Evolutionary conservation across 1,284 basidiomycete genomes (phyloP).

Genomic region (Boletus smithii): DNA sequence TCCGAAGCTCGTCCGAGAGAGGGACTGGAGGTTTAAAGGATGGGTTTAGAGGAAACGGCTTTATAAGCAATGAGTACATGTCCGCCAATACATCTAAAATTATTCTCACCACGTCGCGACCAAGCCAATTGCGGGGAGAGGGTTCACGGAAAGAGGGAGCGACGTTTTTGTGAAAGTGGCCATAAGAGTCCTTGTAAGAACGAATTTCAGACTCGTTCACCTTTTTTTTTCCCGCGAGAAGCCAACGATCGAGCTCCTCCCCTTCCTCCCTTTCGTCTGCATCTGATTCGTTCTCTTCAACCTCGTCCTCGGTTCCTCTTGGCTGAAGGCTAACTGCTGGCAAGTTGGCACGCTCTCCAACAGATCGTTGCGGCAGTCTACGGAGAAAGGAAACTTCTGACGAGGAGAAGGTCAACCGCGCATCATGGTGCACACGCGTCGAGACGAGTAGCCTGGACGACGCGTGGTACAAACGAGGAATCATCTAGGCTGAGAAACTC

Average conservation of each 20-base stretch:
- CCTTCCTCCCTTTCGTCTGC: slow-evolving; percentile 8
- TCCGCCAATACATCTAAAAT: slow-evolving; percentile 6
- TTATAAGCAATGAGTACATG: slow-evolving; percentile 10
- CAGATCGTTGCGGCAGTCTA: slow-evolving; percentile 7
- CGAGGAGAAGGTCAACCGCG: slow-evolving; percentile 20
- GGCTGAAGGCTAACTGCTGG: not conserved
- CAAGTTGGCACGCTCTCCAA: slow-evolving; percentile 6
- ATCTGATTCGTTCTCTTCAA: slow-evolving; percentile 4
- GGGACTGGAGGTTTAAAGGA: slow-evolving; percentile 77
- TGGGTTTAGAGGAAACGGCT: slow-evolving; percentile 82
- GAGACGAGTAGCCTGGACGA: slow-evolving; percentile 11
- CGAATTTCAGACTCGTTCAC: slow-evolving; percentile 19
- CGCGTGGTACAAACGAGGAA: slow-evolving; percentile 18
- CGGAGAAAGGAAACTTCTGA: slow-evolving; percentile 15
- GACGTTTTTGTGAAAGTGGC: slow-evolving; percentile 17
- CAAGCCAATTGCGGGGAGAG: slow-evolving; percentile 55
- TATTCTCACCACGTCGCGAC: slow-evolving; percentile 49
- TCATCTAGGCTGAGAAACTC: slow-evolving; percentile 23
- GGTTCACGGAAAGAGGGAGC: slow-evolving; percentile 26
- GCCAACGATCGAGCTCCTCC: slow-evolving; percentile 12
- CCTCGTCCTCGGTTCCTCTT: slow-evolving; percentile 6
- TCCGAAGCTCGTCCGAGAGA: slow-evolving; percentile 58
- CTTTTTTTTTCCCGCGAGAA: slow-evolving; percentile 12
- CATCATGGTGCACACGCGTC: slow-evolving; percentile 10
- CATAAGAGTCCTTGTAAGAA: slow-evolving; percentile 14